Percentiles rank a stretch among this genome's conserved stretches.
These are phyloP conservation scores for Apophysomyces elegans DNA, from an alignment of 371 early-diverging fungal species.

Conservation along the genomic window DNA sequence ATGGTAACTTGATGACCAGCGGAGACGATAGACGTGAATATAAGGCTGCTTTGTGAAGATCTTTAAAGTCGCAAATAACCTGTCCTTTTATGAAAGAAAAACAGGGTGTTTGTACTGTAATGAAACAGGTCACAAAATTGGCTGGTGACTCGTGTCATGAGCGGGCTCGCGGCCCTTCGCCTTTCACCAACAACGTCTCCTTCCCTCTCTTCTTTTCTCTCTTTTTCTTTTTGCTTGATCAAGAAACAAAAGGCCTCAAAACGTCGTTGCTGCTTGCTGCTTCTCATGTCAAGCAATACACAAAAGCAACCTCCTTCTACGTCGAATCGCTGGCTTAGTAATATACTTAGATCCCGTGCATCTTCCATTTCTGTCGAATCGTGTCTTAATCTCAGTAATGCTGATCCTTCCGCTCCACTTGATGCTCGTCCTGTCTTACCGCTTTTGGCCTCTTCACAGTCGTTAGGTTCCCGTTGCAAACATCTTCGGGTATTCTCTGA, in stretches of 20 bases:
- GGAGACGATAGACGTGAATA: too few species aligned
- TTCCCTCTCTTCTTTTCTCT: background rate
- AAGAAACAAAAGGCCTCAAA: background rate
- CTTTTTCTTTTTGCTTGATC: background rate
- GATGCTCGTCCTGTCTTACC: constrained; percentile 52
- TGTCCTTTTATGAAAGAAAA: too few species aligned
- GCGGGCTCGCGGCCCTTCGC: background rate
- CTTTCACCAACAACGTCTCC: constrained; percentile 2
- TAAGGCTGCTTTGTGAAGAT: too few species aligned
- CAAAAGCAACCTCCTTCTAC: constrained; percentile 29
- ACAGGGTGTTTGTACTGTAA: too few species aligned
- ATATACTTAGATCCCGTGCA: constrained; percentile 50
- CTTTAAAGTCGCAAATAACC: too few species aligned
- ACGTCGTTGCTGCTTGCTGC: background rate
- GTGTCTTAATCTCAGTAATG: constrained; percentile 42
- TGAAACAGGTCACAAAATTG: too few species aligned
- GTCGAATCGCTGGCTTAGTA: constrained; percentile 46
- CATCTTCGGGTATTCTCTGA: constrained; percentile 43
- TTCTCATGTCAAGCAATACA: constrained; percentile 32
- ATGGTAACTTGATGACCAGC: too few species aligned
- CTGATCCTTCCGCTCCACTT: constrained; percentile 40
- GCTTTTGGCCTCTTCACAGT: constrained; percentile 34
- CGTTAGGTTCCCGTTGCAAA: constrained; percentile 38
- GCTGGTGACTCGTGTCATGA: too few species aligned
- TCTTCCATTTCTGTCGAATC: constrained; percentile 52